Conservation (phyloP, 2,329 filamentous ascomycete species). For the Botrytis pseudocinerea region DNA sequence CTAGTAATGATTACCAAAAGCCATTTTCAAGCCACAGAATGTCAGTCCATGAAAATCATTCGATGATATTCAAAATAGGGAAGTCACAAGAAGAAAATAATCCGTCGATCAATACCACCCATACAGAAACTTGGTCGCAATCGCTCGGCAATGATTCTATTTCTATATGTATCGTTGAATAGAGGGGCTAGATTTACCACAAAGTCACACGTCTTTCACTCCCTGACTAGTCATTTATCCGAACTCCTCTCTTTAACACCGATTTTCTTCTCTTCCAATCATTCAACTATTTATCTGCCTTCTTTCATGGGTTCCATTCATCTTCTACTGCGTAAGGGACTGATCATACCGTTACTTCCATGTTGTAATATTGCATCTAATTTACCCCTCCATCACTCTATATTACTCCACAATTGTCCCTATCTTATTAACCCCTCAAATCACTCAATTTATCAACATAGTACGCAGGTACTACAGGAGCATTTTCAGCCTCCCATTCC, state of each 20-base stretch:
- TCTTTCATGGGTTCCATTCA: not conserved
- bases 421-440: constrained; percentile 50
- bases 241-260: not conserved
- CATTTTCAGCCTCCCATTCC: constrained; percentile 72
- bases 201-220: not conserved
- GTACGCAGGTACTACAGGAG: constrained; percentile 70
- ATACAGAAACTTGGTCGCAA: not conserved
- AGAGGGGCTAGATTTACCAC: constrained; percentile 8
- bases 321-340: not conserved
- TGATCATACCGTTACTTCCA: constrained; percentile 3
- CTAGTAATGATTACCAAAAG: not conserved
- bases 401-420: not conserved
- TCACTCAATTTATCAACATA: constrained; percentile 87
- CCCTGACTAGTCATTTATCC: not conserved
- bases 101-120: not conserved
- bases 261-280: not conserved
- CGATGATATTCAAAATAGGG: not conserved
- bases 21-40: not conserved
- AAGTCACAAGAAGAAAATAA: not conserved
- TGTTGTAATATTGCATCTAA: not conserved
- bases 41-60: not conserved
- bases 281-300: not conserved
- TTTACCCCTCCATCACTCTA: not conserved
- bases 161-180: not conserved
- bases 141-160: not conserved